These are phyloP conservation scores for Cutaneotrichosporon curvatum DNA, from an alignment of 1,284 basidiomycete species.

Conservation along the genomic window DNA sequence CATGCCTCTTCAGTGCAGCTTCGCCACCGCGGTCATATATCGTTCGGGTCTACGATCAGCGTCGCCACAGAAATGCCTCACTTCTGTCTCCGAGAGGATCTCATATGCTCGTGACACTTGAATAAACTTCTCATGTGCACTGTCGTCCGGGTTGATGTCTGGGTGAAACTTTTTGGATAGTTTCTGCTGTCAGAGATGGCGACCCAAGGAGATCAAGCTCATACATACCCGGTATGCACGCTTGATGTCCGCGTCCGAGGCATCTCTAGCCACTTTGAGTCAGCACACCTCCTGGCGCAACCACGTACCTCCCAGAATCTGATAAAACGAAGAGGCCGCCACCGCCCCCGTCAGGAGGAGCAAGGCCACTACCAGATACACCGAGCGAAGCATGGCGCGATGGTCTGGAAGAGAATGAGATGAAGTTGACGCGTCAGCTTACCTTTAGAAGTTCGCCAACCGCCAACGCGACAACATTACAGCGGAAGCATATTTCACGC, in stretches of 20 bases:
- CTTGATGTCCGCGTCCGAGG: constrained; percentile 78
- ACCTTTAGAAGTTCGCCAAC: neutral
- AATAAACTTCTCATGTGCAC: constrained; percentile 76
- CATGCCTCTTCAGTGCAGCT: constrained; percentile 79
- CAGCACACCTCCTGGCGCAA: constrained; percentile 3
- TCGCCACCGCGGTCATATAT: constrained; percentile 91
- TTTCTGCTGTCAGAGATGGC: constrained; percentile 50
- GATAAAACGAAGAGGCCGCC: constrained; percentile 42
- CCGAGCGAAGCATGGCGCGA: constrained; percentile 6
- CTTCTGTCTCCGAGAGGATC: constrained; percentile 71
- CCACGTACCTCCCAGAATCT: constrained; percentile 43
- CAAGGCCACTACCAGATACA: constrained; percentile 14
- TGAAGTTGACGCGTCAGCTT: neutral
- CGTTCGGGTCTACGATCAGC: constrained; percentile 62
- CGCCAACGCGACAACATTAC: constrained; percentile 4
- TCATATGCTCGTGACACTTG: constrained; percentile 90
- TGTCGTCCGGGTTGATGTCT: constrained; percentile 82
- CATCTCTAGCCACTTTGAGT: constrained; percentile 63
- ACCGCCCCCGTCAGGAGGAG: constrained; percentile 36
- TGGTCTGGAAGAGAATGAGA: neutral
- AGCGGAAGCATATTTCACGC: neutral
- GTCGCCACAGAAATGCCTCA: constrained; percentile 31
- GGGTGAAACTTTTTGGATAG: constrained; percentile 85
- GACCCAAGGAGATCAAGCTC: neutral
- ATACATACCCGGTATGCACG: constrained; percentile 63